phyloP scores from a whole-genome alignment of 352 stramenopile species.

The Phytophthora gonapodyides region DNA sequence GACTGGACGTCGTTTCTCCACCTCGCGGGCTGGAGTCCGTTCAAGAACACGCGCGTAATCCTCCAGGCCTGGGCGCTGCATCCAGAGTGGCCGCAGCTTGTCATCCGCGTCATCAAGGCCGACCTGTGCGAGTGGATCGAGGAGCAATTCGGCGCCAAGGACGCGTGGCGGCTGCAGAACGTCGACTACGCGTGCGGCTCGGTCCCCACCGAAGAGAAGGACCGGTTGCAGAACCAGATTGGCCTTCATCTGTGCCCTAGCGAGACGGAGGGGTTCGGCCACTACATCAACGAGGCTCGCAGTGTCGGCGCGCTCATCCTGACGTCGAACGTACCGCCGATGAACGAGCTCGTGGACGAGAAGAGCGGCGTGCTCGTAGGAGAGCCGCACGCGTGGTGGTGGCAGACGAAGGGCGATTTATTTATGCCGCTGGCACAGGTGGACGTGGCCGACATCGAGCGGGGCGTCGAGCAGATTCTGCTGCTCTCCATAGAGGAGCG shows the following conservation, averaged over 20 bases:
- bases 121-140: constrained; percentile 75
- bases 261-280: constrained; percentile 79
- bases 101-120: constrained; percentile 69
- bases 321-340: constrained; percentile 78
- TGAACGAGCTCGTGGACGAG: constrained; percentile 86
- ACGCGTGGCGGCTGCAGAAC: constrained; percentile 62
- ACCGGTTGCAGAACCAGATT: constrained; percentile 74
- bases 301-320: constrained; percentile 74
- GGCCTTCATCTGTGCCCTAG: constrained; percentile 78
- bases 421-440: constrained; percentile 82
- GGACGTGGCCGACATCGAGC: constrained; percentile 64
- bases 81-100: constrained; percentile 73
- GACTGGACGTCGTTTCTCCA: constrained; percentile 83
- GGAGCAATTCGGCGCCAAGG: constrained; percentile 49
- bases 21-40: constrained; percentile 67
- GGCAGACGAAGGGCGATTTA: constrained; percentile 83
- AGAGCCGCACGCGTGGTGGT: constrained; percentile 64
- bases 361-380: constrained; percentile 74
- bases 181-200: constrained; percentile 79
- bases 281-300: constrained; percentile 88
- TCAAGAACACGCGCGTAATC: constrained; percentile 83
- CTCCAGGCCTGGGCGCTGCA: constrained; percentile 68
- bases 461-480: constrained; percentile 69
- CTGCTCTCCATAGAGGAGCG: constrained; percentile 75
- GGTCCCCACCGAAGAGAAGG: constrained; percentile 58